Base-by-base conservation (phyloP, 345 rosid species). In the Eucalyptus tenuipes region DNA sequence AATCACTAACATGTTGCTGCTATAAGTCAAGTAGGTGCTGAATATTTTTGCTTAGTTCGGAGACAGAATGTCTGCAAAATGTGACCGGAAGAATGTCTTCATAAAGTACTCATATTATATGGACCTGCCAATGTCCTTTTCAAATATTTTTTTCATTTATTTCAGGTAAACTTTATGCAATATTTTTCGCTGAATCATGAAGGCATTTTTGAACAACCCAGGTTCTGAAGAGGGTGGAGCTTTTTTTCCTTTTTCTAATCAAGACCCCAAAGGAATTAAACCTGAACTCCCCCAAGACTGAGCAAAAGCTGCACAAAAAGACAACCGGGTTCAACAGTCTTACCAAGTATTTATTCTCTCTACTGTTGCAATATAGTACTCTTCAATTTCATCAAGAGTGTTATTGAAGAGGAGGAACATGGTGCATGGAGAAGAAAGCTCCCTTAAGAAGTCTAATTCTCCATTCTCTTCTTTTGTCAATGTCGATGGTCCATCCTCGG, bases 281-380 rank as follows among this genome's bases (percentile, higher is more conserved):
- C 81, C 94, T 66, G 88, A 91, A 90, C 89, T 85, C 89, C 48
- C 90, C 66, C 87, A 31, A 71, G 82, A 53, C 37, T 87, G 85
- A 44, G 85, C 50, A 92, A 93, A 94, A 91, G 92, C 91, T 91
- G 95, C 92, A 91, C 33, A 88, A 88, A 10, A 50, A 27, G 94
- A 92, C 96, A 92, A 88, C 27, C 44, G 37, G 22, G n/a, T 75
- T 88, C 91, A 90, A 64, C 93, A 31, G 93, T 92, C 93, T 87
- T 82, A 29, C 88, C 88, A 5, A 48, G 87, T 91, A 93, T 91
- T 92, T 93, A 93, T 93, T 93, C 92, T 90, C 88, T 85, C 88
- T 80, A 45, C 64, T 84, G 82, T 22, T 75, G 82, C 82, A 5
- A 42, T 20, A 75, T 18, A 40, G 82, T 40, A 40, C 29, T 75